Evolutionary conservation across 768 basidiomycete species (phyloP), one percentile per base, ranked within the genome.

Genomic region (Scleroderma bovista): DNA sequence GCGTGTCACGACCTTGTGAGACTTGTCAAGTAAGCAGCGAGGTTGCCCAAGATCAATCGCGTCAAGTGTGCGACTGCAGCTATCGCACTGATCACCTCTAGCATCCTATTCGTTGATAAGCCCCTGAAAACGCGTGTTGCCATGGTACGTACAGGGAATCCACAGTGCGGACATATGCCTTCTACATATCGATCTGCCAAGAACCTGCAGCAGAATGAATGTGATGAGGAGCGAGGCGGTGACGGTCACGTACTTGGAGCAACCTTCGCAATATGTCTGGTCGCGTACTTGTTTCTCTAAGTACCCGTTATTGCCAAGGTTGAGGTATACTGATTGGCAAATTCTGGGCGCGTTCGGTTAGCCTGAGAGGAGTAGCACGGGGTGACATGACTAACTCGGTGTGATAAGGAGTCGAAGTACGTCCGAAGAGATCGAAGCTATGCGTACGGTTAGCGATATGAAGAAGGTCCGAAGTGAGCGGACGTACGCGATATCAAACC

Each of bases 181-280:
- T 98, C 95, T 0, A 98, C 94, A 69, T 88, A 98, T 48, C 96
- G 86, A 70, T 99, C 96, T 17, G 96, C 96, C 32, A 99, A 71
- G 72, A 96, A 99, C 58, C 90, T 91, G 52, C 6, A 45, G 48
- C 5, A 16, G 31, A 32, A 54, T 54, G 42, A 50, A 36, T 36
- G 34, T 5, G 52, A 42, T 17, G 41, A 60, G 44, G 17, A 22
- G 38, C 23, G 24, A 2, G 26, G 9, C 44, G 34, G 32, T 16
- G 17, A 20, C 32, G 1, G 6, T 3, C 5, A 61, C 79, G 53
- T 60, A 89, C 86, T 91, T 90, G 53, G 81, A 74, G 63, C 93
- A 94, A 13, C 86, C 85, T 71, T 29, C 26, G 26, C 26, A 29
- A 29, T 29, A 99, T 0, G 92, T 92, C 71, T 98, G 96, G 51